phyloP scores from a whole-genome alignment of 2,329 filamentous ascomycete species.

The Alternaria tenuissima region DNA sequence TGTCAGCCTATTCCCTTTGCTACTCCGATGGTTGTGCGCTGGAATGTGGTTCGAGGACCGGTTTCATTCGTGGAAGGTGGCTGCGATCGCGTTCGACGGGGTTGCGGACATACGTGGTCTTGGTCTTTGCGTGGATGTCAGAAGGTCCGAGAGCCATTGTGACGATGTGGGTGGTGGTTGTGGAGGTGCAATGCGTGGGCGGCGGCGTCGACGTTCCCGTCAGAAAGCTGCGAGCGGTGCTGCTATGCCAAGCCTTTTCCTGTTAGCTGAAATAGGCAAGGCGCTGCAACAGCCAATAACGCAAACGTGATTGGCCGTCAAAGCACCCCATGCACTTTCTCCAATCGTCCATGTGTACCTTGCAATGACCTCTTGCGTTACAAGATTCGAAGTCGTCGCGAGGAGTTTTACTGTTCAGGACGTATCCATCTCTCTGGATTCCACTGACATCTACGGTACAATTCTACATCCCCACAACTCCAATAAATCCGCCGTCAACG shows the following conservation, averaged over 20 bases:
- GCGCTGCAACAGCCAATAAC: background rate
- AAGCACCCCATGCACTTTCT: background rate
- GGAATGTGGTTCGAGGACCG: conserved; percentile 15
- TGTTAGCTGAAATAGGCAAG: conserved; percentile 5
- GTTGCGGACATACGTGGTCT: conserved; percentile 39
- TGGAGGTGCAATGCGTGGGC: conserved; percentile 29
- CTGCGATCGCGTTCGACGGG: conserved; percentile 5
- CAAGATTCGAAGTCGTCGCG: background rate
- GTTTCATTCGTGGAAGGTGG: conserved; percentile 6
- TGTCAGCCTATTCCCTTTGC: conserved; percentile 23
- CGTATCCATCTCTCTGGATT: background rate
- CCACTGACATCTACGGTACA: background rate
- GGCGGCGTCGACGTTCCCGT: conserved; percentile 26
- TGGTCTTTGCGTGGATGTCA: conserved; percentile 35
- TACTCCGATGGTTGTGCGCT: conserved; percentile 13
- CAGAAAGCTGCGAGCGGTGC: conserved; percentile 26
- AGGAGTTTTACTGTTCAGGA: background rate
- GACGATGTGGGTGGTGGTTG: conserved; percentile 23
- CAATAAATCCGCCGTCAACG: conserved; percentile 23
- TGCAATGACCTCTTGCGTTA: background rate
- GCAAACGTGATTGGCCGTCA: background rate
- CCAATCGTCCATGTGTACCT: too few relatives aligned
- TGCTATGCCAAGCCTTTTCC: conserved; percentile 17
- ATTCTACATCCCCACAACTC: conserved; percentile 21
- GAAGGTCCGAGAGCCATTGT: conserved; percentile 45